Evolutionary conservation across 2,329 filamentous ascomycete species (phyloP), one percentile per base, ranked within the genome.

Genomic region (Fusarium mundagurra): DNA sequence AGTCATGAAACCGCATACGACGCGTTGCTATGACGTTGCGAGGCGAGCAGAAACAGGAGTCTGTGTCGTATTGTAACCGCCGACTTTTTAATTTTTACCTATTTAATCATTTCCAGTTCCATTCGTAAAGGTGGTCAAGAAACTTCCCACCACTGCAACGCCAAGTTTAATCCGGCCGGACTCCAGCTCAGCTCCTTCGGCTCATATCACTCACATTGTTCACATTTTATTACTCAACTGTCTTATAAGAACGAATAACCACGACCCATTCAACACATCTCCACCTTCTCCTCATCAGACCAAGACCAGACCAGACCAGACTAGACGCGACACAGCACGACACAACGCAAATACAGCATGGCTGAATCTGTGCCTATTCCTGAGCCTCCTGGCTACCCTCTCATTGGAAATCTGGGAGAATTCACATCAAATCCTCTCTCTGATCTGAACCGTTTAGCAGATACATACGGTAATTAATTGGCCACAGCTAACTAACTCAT

Each of bases 401-500:
- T 94, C 33, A 71, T 94, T 31, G 92, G 92, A 34, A 92, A 94
- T 75, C 79, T 92, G 36, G 83, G 84, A 61, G 90, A 93, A 72
- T 87, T 95, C 71, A 88, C 92, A 66, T 81, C 86, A 0, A 86
- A 88, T n/a, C 89, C 91, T 0, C 79, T 89, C 6, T 82, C 85
- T 29, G 90, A 90, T 31, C 80, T 93, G 27, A 79, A 81, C 11
- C 84, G 87, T 17, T 83, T 94, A 55, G 88, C 90, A 31, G 88
- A 93, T 45, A 89, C 87, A 67, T 93, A 93, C 82, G 92, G 92
- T 91, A 78, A 57, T 39, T 58, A 27, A 57, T 29, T 29, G n/a
- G 29, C 34, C 24, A 50, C 53, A 8, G 31, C n/a, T 16, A 39
- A 41, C 34, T 47, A 44, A 34, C 27, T 47, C 18, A 41, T 36